phyloP scores from a whole-genome alignment of 805 yeast genomes.

The Zygosaccharomyces gambellarensis region DNA sequence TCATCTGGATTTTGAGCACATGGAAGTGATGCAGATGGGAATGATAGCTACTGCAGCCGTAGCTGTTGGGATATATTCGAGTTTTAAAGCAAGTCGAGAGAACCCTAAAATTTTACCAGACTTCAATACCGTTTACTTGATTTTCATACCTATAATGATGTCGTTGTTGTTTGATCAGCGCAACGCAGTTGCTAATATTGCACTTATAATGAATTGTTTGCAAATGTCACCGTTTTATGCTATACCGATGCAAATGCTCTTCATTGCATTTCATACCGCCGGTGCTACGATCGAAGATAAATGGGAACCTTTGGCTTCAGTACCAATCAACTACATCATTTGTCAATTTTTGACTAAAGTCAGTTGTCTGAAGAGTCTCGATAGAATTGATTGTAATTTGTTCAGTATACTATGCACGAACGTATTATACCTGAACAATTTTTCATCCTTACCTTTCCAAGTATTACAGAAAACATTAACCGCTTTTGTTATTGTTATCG shows the following conservation, averaged over 20 bases:
- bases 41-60: slow-evolving; percentile 22
- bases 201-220: slow-evolving; percentile 31
- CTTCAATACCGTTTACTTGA: slow-evolving; percentile 35
- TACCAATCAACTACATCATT: slow-evolving; percentile 25
- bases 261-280: slow-evolving; percentile 21
- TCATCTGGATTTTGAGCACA: slow-evolving; percentile 11
- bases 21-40: slow-evolving; percentile 17
- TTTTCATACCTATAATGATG: slow-evolving; percentile 34
- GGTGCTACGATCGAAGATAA: slow-evolving; percentile 1
- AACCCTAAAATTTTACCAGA: slow-evolving; percentile 20
- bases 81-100: slow-evolving; percentile 6
- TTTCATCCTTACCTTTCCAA: slow-evolving; percentile 24
- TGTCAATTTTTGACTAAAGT: slow-evolving; percentile 26
- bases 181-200: slow-evolving; percentile 29
- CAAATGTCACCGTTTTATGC: slow-evolving; percentile 21
- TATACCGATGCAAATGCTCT: slow-evolving; percentile 24
- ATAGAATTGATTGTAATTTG: slow-evolving; percentile 36
- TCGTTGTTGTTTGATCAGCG: slow-evolving; percentile 27
- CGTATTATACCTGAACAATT: slow-evolving; percentile 28
- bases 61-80: slow-evolving; percentile 13
- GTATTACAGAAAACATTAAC: slow-evolving; percentile 33
- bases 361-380: slow-evolving; percentile 37
- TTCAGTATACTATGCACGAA: slow-evolving; percentile 38
- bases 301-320: slow-evolving; percentile 17
- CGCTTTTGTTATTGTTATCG: slow-evolving; percentile 28